A percentile compares a stretch with the other conserved stretches of the same genome.
Evolutionary conservation across 805 yeast species (phyloP).

Genomic region (Saturnispora quitensis): DNA sequence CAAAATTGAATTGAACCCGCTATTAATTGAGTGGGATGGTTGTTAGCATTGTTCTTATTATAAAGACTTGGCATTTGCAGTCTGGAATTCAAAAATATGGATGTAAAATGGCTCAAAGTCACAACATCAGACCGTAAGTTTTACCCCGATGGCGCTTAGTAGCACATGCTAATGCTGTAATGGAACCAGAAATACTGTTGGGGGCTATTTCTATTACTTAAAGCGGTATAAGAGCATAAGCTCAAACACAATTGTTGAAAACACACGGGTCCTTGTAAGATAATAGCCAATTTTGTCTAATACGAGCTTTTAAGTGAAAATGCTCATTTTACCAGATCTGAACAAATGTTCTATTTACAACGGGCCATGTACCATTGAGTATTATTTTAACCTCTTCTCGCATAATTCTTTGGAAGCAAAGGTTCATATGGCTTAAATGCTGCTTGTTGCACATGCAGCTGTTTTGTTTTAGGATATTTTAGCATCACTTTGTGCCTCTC

Average conservation of each 20-base stretch:
- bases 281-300: neutral
- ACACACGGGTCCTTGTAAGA: neutral
- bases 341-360: neutral
- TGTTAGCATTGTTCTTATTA: neutral
- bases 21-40: neutral
- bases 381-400: neutral
- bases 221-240: neutral
- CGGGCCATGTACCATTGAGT: neutral
- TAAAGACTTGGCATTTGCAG: neutral
- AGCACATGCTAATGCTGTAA: too few relatives aligned
- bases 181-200: too few relatives aligned
- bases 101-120: neutral
- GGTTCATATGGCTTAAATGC: neutral
- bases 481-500: neutral
- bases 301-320: neutral
- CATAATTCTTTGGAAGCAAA: neutral
- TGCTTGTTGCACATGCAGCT: too few relatives aligned
- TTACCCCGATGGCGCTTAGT: too few relatives aligned
- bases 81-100: neutral
- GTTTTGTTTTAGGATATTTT: too few relatives aligned
- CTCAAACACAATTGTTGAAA: neutral
- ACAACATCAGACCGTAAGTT: neutral
- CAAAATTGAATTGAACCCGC: neutral
- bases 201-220: too few relatives aligned
- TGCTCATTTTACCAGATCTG: neutral